Conservation (phyloP, 257 asterid genomes). For the Jacaranda mimosifolia region DNA sequence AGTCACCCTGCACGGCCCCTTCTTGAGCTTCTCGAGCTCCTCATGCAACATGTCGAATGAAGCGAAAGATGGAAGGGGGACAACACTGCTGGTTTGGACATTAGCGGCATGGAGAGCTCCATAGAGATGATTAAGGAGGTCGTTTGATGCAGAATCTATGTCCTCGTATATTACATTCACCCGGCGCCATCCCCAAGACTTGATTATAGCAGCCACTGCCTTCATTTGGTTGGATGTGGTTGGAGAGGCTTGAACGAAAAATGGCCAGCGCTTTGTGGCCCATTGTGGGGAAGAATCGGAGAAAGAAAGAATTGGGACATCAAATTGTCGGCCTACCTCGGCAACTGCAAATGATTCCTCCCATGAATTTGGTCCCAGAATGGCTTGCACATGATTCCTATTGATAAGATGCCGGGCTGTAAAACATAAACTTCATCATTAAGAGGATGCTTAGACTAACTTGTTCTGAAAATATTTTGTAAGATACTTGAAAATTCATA, state of each 20-base stretch:
- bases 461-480: too few relatives aligned
- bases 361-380: constrained; percentile 54
- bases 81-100: constrained; percentile 39
- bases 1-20: constrained; percentile 47
- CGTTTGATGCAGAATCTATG: constrained; percentile 30
- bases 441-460: too few relatives aligned
- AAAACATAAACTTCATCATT: neutral
- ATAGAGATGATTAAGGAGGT: constrained; percentile 40
- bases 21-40: constrained; percentile 40
- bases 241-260: constrained; percentile 48
- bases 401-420: constrained; percentile 47
- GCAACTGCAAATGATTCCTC: constrained; percentile 53
- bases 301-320: constrained; percentile 43
- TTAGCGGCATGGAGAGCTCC: constrained; percentile 38
- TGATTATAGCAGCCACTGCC: constrained; percentile 18
- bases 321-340: constrained; percentile 29
- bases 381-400: constrained; percentile 33
- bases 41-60: constrained; percentile 23
- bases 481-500: too few relatives aligned
- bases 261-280: constrained; percentile 46
- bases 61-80: constrained; percentile 33
- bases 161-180: constrained; percentile 56
- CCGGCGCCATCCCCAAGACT: constrained; percentile 45
- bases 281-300: constrained; percentile 45
- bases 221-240: constrained; percentile 36